Conservation (phyloP, 2,329 filamentous ascomycete species). For the Cladobotryum protrusum region DNA sequence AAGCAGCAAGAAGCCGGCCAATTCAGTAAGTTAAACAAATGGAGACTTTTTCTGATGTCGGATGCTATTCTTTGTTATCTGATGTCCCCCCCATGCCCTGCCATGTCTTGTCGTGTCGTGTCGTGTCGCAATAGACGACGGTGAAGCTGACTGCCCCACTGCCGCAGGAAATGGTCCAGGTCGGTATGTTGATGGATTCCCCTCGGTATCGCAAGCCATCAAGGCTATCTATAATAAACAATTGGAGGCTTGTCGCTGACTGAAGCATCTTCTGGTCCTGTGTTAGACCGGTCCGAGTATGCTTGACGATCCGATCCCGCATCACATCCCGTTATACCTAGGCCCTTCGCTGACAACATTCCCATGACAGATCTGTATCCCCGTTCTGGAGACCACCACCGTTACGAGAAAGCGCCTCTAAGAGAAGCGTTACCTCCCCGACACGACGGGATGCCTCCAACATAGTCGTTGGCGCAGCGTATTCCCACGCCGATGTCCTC, state of each 20-base stretch:
- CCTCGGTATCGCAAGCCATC: not conserved
- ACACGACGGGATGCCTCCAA: conserved; percentile 49
- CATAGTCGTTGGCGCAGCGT: conserved; percentile 86
- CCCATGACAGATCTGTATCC: conserved; percentile 61
- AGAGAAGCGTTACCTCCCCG: conserved; percentile 38
- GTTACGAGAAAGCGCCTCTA: conserved; percentile 46
- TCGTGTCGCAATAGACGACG: conserved; percentile 8
- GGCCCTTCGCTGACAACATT: conserved; percentile 22
- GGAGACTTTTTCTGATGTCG: no score
- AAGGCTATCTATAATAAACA: conserved; percentile 6
- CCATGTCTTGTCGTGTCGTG: not conserved
- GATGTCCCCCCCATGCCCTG: not conserved
- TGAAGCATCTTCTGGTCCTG: conserved; percentile 16
- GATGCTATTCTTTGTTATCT: conserved; percentile 10
- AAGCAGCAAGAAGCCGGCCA: conserved; percentile 62
- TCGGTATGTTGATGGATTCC: conserved; percentile 59
- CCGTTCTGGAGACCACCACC: conserved; percentile 71
- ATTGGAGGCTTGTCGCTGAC: conserved; percentile 20
- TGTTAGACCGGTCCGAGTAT: conserved; percentile 57
- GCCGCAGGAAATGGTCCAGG: conserved; percentile 96
- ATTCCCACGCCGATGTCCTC: conserved; percentile 92
- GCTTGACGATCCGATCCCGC: conserved; percentile 24
- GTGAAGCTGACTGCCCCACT: conserved; percentile 32
- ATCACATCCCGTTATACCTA: not conserved
- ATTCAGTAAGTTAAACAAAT: conserved; percentile 59